Evolutionary conservation across 805 yeast species (phyloP).

Genomic region (Metschnikowia picachoensis): DNA sequence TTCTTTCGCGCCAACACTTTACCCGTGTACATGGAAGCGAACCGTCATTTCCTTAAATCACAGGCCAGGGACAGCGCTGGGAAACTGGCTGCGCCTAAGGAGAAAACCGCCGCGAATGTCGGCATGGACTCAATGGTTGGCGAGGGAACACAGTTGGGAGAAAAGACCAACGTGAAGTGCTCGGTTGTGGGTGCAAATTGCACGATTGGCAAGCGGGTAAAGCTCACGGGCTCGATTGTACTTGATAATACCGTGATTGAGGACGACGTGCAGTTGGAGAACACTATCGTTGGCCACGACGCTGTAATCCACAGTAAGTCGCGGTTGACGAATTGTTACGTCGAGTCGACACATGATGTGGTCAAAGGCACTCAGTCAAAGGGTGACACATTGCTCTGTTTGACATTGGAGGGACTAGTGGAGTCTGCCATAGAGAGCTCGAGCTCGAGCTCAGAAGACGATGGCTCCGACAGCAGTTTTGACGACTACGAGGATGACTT

Average conservation of each 20-base stretch:
- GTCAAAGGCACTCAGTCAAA: conserved; percentile 50
- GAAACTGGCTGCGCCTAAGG: conserved; percentile 34
- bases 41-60: conserved; percentile 66
- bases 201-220: conserved; percentile 77
- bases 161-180: conserved; percentile 80
- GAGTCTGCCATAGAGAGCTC: conserved; percentile 34
- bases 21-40: conserved; percentile 85
- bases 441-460: conserved; percentile 38
- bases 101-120: conserved; percentile 62
- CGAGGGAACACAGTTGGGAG: conserved; percentile 62
- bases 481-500: conserved; percentile 49
- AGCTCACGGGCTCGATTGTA: conserved; percentile 81
- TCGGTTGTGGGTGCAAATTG: conserved; percentile 76
- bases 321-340: conserved; percentile 73
- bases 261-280: conserved; percentile 79
- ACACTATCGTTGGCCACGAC: conserved; percentile 75
- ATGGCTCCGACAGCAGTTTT: conserved; percentile 29
- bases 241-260: conserved; percentile 67
- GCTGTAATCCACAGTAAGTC: conserved; percentile 63
- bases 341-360: conserved; percentile 76
- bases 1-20: conserved; percentile 78
- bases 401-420: conserved; percentile 41
- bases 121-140: conserved; percentile 89
- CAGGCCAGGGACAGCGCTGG: conserved; percentile 45
- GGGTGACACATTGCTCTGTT: conserved; percentile 53